Evolutionary conservation across 768 basidiomycete genomes (phyloP).

Genomic region (Psilocybe sp.): DNA sequence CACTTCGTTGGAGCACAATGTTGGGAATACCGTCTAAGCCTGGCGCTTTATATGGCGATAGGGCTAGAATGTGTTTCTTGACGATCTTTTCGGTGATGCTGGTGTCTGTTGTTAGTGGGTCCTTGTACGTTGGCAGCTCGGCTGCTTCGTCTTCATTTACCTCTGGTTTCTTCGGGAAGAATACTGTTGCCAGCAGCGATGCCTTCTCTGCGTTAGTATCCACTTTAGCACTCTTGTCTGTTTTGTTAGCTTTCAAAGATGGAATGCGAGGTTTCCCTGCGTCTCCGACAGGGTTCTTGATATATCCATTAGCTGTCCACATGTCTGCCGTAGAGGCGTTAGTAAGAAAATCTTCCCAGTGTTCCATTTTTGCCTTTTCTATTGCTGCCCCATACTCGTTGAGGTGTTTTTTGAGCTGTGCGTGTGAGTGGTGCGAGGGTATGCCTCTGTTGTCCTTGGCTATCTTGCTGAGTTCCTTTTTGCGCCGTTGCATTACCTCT

Average conservation of each 20-base stretch:
- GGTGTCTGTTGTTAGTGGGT: neutral
- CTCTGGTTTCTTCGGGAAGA: slow-evolving; percentile 6
- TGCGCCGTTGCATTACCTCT: slow-evolving; percentile 6
- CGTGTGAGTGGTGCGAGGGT: slow-evolving; percentile 20
- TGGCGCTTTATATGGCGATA: slow-evolving; percentile 13
- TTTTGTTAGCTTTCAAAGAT: slow-evolving; percentile 10
- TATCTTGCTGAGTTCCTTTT: slow-evolving; percentile 9
- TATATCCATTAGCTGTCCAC: slow-evolving; percentile 17
- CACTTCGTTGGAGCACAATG: slow-evolving; percentile 13
- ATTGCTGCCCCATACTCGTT: slow-evolving; percentile 16
- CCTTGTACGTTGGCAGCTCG: neutral
- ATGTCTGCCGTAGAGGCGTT: neutral
- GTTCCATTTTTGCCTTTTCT: slow-evolving; percentile 11
- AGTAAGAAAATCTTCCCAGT: slow-evolving; percentile 24
- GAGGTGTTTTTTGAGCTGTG: slow-evolving; percentile 5
- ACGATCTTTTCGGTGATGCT: slow-evolving; percentile 2
- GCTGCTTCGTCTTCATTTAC: neutral
- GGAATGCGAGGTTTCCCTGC: slow-evolving; percentile 19
- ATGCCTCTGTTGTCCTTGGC: slow-evolving; percentile 5
- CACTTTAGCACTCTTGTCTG: neutral
- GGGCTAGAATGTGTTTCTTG: neutral
- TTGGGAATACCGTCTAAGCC: slow-evolving; percentile 24
- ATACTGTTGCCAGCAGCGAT: neutral
- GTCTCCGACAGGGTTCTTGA: slow-evolving; percentile 11
- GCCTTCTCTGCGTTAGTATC: slow-evolving; percentile 11